Evolutionary conservation across 2,329 filamentous ascomycete species (phyloP), one percentile per base, ranked within the genome.

Genomic region (Phialocephala sp.): DNA sequence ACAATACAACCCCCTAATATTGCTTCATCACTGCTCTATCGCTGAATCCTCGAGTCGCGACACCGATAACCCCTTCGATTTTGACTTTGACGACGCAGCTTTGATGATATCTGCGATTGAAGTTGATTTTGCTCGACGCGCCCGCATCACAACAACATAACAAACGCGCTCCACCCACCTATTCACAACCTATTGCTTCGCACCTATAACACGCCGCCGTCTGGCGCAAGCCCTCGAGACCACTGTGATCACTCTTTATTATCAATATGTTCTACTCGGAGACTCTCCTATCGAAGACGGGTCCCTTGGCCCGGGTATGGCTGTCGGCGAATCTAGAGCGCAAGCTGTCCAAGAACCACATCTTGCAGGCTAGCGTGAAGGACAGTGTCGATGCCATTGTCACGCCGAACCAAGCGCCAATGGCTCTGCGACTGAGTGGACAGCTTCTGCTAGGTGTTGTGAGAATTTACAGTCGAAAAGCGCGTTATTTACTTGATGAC

Each of bases 241-340:
- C 69, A 68, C 74, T 72, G 64, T 41, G 22, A 60, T 54, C 12
- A 27, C 47, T 67, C 56, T 4, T 57, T 27, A 50, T 56, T 43
- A 45, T 72, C 80, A 82, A 76, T 78, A 99, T 99, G 95, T 99
- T 99, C 82, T 98, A 97, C 80, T 97, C 95, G 62, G 93, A 97
- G 83, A 93, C 93, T 63, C 87, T 99, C 66, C 87, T 99, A 74
- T 93, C 94, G 79, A 97, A 97, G 89, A 97, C 93, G 74, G 95
- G 95, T 83, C 94, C 95, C 76, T 82, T 99, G 84, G 95, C 95
- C 81, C 92, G 93, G 77, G 94, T 98, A 82, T 99, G 95, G 95
- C 87, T 98, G 68, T 97, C 95, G 37, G 93, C 95, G 82, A 99
- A 98, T 80, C 85, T 98, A 71, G 95, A 98, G 86, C 93, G 94